These are phyloP conservation scores for Podosphaera xanthii DNA, from an alignment of 2,329 filamentous ascomycete species.

Conservation along the genomic window DNA sequence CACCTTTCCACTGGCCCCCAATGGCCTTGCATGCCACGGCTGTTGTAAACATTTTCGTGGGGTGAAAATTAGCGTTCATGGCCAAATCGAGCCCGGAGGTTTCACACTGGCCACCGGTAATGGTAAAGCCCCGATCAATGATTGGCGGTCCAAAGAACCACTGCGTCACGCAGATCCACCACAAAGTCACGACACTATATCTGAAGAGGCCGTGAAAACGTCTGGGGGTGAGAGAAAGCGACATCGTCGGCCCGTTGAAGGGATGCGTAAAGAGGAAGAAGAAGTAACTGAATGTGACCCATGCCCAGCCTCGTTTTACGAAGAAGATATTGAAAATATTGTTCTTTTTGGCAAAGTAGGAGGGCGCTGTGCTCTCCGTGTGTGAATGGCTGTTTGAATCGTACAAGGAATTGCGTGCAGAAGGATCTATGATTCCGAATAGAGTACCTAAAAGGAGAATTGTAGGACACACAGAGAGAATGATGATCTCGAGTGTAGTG, in stretches of 20 bases:
- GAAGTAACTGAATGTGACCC: conserved; percentile 57
- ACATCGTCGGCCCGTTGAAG: conserved; percentile 22
- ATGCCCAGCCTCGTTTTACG: conserved; percentile 88
- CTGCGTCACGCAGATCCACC: conserved; percentile 78
- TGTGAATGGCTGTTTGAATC: conserved; percentile 39
- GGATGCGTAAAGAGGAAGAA: conserved; percentile 49
- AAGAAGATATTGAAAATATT: conserved; percentile 87
- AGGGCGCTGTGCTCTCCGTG: conserved; percentile 35
- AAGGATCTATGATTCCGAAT: conserved; percentile 57
- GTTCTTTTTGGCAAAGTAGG: conserved; percentile 82
- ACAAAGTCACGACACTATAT: conserved; percentile 48
- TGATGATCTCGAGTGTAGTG: conserved; percentile 29
- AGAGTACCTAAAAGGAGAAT: conserved; percentile 63
- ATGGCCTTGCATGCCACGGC: conserved; percentile 60
- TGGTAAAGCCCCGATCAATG: conserved; percentile 73
- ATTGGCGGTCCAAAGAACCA: conserved; percentile 88
- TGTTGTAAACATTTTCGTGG: conserved; percentile 29
- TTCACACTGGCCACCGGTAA: conserved; percentile 71
- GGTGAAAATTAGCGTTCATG: conserved; percentile 15
- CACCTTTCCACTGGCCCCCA: conserved; percentile 74
- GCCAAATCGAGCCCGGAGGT: conserved; percentile 10
- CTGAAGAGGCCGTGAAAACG: conserved; percentile 38
- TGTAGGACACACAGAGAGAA: conserved; percentile 49
- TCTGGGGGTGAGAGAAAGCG: conserved; percentile 20
- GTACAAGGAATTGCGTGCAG: conserved; percentile 40